phyloP scores from a whole-genome alignment of 495 filamentous ascomycete genomes.

The Hyaloscypha variabilis region DNA sequence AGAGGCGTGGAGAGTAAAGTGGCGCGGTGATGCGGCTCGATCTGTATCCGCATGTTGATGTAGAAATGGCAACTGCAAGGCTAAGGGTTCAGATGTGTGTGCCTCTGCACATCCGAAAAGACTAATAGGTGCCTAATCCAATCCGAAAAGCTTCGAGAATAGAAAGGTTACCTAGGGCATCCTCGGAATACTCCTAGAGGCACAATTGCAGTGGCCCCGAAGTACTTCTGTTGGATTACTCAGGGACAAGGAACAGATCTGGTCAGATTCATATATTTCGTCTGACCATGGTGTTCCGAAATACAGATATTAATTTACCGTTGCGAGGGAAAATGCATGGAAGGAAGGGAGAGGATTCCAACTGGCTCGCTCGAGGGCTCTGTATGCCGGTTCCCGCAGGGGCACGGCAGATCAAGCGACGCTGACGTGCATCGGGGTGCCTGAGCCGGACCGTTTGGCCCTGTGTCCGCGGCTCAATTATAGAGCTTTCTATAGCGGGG shows the following conservation, averaged over 20 bases:
- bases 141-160: neutral
- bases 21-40: slow-evolving; percentile 26
- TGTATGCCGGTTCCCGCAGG: neutral
- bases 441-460: neutral
- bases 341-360: neutral
- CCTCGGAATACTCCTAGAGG: neutral
- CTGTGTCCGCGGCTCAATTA: neutral
- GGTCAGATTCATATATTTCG: neutral
- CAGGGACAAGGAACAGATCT: neutral
- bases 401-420: neutral
- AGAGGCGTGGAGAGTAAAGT: slow-evolving; percentile 46
- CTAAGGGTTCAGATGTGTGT: neutral
- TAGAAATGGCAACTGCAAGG: neutral
- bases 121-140: neutral
- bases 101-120: neutral
- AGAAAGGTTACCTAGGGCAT: neutral
- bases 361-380: neutral
- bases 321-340: neutral
- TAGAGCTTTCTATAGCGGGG: neutral
- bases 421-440: neutral
- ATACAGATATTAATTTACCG: neutral
- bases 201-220: neutral
- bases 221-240: neutral
- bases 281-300: neutral
- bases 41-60: neutral